Evolutionary conservation across 2,329 filamentous ascomycete genomes (phyloP).

Genomic region (Albophoma yamanashiensis): DNA sequence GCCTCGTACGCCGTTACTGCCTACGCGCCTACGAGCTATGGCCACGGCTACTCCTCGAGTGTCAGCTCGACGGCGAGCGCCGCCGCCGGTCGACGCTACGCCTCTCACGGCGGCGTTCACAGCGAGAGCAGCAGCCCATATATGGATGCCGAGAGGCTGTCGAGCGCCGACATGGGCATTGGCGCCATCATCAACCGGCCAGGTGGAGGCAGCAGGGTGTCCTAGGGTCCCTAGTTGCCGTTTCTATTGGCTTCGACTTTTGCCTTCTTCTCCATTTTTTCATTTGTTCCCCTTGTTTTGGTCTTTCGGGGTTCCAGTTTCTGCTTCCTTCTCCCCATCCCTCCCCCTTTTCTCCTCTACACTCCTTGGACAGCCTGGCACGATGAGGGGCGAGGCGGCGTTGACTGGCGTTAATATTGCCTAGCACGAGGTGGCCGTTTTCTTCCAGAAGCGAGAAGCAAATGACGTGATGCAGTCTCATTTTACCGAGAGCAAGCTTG

Average conservation of each 20-base stretch:
- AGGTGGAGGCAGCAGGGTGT: slow-evolving; percentile 13
- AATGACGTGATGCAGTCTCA: background rate
- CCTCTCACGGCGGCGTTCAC: slow-evolving; percentile 13
- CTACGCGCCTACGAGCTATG: slow-evolving; percentile 11
- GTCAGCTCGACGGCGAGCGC: slow-evolving; percentile 35
- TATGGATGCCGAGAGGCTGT: slow-evolving; percentile 34
- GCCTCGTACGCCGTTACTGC: slow-evolving; percentile 9
- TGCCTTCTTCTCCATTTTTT: background rate
- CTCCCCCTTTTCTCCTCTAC: background rate
- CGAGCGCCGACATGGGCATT: slow-evolving; percentile 52
- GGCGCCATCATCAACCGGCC: slow-evolving; percentile 46
- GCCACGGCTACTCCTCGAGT: slow-evolving; percentile 41
- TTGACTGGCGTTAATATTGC: background rate
- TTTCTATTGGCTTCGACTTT: background rate
- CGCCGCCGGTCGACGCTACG: slow-evolving; percentile 19
- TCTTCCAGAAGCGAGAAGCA: background rate
- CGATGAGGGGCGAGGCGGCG: background rate
- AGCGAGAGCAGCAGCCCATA: slow-evolving; percentile 35
- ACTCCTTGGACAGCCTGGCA: background rate
- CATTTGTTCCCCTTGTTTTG: background rate
- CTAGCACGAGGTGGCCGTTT: background rate
- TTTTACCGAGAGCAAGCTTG: background rate
- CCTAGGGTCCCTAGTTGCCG: background rate
- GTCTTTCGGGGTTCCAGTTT: background rate
- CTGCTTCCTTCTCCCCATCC: background rate